A percentile compares a stretch with the other conserved stretches of the same genome.
Conservation (phyloP, 805 yeast species). For the Candida rishiriensis region DNA sequence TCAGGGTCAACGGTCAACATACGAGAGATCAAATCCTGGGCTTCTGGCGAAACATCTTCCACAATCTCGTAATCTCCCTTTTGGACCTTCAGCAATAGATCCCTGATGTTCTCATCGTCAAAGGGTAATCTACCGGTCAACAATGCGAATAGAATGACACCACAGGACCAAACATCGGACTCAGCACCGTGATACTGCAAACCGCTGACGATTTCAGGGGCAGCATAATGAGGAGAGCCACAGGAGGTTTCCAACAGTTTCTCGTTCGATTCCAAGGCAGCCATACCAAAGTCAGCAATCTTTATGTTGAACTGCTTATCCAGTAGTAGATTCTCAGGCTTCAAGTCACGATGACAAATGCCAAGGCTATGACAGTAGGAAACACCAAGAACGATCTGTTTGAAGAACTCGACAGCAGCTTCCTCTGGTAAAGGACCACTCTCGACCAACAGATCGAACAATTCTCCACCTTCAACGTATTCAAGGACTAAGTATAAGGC, state of each 20-base stretch:
- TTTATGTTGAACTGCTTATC: constrained; percentile 86
- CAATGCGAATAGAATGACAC: constrained; percentile 88
- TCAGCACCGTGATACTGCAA: constrained; percentile 94
- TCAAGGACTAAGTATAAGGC: constrained; percentile 84
- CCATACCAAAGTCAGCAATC: constrained; percentile 99
- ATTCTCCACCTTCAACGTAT: constrained; percentile 96
- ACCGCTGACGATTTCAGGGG: constrained; percentile 97
- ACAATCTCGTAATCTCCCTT: constrained; percentile 86
- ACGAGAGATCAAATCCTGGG: constrained; percentile 74
- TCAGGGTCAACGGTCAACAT: constrained; percentile 84
- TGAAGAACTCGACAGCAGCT: constrained; percentile 87
- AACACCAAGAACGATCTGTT: constrained; percentile 62
- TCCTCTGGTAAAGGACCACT: constrained; percentile 82
- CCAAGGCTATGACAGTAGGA: constrained; percentile 63
- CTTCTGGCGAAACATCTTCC: constrained; percentile 70
- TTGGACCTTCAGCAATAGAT: constrained; percentile 83
- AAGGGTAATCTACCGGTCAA: constrained; percentile 94
- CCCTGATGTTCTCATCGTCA: constrained; percentile 92
- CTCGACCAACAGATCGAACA: constrained; percentile 86
- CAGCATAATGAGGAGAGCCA: constrained; percentile 98
- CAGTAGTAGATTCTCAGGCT: constrained; percentile 72
- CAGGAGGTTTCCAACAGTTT: constrained; percentile 88
- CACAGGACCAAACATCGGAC: constrained; percentile 97
- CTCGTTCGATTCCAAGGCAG: constrained; percentile 82
- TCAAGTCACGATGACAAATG: constrained; percentile 73